Base-by-base conservation (phyloP, 805 yeast genomes). In the Candida taoyuanica region DNA sequence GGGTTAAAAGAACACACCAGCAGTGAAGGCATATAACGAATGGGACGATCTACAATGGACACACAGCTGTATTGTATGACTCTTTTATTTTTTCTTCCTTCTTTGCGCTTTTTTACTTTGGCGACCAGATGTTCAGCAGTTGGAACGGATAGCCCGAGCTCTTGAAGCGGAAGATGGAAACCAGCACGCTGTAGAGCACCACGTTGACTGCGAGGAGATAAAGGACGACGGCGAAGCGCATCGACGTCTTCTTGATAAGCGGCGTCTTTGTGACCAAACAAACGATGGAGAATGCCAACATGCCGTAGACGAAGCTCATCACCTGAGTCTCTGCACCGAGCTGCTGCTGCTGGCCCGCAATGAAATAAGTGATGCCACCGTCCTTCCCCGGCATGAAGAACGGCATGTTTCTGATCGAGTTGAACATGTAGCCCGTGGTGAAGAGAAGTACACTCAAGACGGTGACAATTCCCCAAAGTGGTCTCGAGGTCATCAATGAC, bases 391-490 rank as follows among this genome's bases (percentile, higher is more conserved):
- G 69, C 47, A 71, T 71, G 29, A 81, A 67, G 56, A 81, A 85
- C 32, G 63, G 72, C 18, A 67, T 58, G 27, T 74, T 73, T 60
- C 97, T 77, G 46, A 93, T 93, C 49, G 76, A 74, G 60, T 87
- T 89, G 73, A 78, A 93, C 98, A 93, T 93, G 64, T 88, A 84
- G 14, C 98, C 98, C 7, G 91, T 70, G 33, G 75, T 78, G 68
- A 89, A 85, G 49, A 88, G 64, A 43, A 89, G 65, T 26, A 85
- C 72, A 15, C 74, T 50, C 40, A 83, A 65, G n/a, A 85, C 67
- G 3, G 85, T 71, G 9, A 74, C 31, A 2, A 78, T 74, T 31
- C 85, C 82, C 97, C 98, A 93, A 28, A 85, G 54, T 34, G 73
- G 63, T 49, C 71, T 79, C 29, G 76, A 72, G 18, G 65, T 60